These are phyloP conservation scores for Diaporthe sp. DNA, from an alignment of 2,329 filamentous ascomycete species.

Conservation along the genomic window DNA sequence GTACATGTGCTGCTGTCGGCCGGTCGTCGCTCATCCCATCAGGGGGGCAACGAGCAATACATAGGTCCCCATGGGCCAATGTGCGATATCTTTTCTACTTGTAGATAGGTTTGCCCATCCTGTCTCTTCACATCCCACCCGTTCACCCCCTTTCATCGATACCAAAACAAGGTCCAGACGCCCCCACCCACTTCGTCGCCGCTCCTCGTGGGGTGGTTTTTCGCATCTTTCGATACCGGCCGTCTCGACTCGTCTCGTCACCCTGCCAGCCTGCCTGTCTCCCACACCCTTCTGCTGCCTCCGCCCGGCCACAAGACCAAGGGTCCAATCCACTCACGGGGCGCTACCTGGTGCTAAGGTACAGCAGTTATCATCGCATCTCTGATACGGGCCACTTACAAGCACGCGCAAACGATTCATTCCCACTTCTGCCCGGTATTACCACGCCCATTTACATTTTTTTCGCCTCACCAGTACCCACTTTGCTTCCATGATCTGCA, in stretches of 20 bases:
- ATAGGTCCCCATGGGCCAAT: neutral
- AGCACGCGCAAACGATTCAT: constrained; percentile 32
- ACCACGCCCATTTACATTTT: constrained; percentile 35
- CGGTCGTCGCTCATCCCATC: constrained; percentile 23
- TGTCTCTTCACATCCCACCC: neutral
- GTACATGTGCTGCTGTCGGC: constrained; percentile 27
- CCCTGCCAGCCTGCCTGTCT: neutral
- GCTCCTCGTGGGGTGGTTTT: constrained; percentile 37
- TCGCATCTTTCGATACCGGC: constrained; percentile 33
- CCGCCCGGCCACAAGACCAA: constrained; percentile 18
- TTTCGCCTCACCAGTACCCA: constrained; percentile 38
- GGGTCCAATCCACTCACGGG: constrained; percentile 11
- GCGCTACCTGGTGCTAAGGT: neutral
- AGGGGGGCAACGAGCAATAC: constrained; percentile 1
- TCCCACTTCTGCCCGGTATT: constrained; percentile 38
- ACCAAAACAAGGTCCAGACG: constrained; percentile 17
- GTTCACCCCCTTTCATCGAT: constrained; percentile 25
- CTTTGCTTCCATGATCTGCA: constrained; percentile 39
- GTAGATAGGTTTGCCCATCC: neutral
- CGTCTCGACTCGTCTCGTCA: constrained; percentile 22
- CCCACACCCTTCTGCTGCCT: neutral
- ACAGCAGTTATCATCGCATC: constrained; percentile 30
- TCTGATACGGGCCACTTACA: constrained; percentile 37
- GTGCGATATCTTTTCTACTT: constrained; percentile 27
- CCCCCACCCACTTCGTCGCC: constrained; percentile 2